Percentiles rank a stretch among this genome's conserved stretches.
Conservation (phyloP, 2,329 filamentous ascomycete genomes). For the Hymenotorrendiella dingleyae region DNA sequence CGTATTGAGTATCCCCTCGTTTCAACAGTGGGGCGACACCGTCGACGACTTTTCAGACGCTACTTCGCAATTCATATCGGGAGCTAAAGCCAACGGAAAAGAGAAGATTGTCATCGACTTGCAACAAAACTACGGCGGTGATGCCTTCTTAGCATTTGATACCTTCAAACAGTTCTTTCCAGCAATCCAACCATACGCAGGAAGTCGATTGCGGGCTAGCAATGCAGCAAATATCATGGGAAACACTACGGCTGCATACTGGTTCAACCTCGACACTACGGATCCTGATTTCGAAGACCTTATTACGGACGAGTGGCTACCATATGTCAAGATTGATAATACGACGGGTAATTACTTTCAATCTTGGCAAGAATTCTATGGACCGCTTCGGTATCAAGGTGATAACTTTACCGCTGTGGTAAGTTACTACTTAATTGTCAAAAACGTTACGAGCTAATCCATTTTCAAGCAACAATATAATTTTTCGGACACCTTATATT, state of each 20-base stretch:
- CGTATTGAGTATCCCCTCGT: conserved; percentile 36
- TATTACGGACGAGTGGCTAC: no score
- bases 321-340: no score
- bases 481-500: no score
- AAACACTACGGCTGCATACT: neutral
- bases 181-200: conserved; percentile 22
- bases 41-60: conserved; percentile 26
- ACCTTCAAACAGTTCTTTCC: conserved; percentile 40
- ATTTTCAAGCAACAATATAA: no score
- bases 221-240: conserved; percentile 18
- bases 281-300: no score
- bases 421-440: no score
- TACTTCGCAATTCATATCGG: conserved; percentile 38
- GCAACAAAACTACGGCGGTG: conserved; percentile 52
- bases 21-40: conserved; percentile 26
- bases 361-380: no score
- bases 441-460: no score
- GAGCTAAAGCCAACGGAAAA: conserved; percentile 14
- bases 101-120: conserved; percentile 57
- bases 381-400: no score
- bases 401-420: no score
- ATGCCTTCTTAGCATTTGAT: conserved; percentile 50
- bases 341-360: no score
- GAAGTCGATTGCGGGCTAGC: conserved; percentile 19
- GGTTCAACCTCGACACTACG: no score